phyloP scores from a whole-genome alignment of 2,329 filamentous ascomycete genomes.

The Paraphaeosphaeria sporulosa region DNA sequence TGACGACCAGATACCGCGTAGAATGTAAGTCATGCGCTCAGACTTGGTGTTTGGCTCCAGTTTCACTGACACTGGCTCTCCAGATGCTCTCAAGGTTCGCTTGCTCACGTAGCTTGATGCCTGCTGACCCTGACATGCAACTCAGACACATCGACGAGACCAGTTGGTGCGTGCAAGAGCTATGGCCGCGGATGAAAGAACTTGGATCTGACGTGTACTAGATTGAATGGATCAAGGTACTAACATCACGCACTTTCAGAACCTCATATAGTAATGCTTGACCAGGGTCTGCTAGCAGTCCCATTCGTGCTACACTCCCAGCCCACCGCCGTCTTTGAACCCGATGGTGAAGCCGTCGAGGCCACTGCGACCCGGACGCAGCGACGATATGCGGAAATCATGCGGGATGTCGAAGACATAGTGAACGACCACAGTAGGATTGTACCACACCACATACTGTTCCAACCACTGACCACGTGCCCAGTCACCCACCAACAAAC shows the following conservation, averaged over 20 bases:
- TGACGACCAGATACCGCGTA: constrained; percentile 53
- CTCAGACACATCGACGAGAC: constrained; percentile 87
- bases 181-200: neutral
- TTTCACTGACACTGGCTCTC: constrained; percentile 26
- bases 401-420: constrained; percentile 90
- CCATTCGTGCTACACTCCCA: constrained; percentile 97
- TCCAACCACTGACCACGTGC: constrained; percentile 2
- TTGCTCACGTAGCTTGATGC: constrained; percentile 14
- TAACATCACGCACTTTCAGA: neutral
- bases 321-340: constrained; percentile 84
- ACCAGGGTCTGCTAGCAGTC: constrained; percentile 75
- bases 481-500: constrained; percentile 75
- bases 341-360: constrained; percentile 68
- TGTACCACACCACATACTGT: neutral
- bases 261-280: constrained; percentile 2
- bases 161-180: constrained; percentile 75
- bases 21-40: constrained; percentile 43
- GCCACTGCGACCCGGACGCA: constrained; percentile 83
- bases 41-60: neutral
- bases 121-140: constrained; percentile 31
- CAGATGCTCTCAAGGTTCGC: constrained; percentile 71
- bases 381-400: constrained; percentile 90
- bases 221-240: constrained; percentile 91
- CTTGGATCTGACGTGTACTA: constrained; percentile 36
- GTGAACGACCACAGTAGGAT: constrained; percentile 86